Evolutionary conservation across 257 asterid genomes (phyloP), one percentile per base, ranked within the genome.

Genomic region (Solanum bulbocastanum): DNA sequence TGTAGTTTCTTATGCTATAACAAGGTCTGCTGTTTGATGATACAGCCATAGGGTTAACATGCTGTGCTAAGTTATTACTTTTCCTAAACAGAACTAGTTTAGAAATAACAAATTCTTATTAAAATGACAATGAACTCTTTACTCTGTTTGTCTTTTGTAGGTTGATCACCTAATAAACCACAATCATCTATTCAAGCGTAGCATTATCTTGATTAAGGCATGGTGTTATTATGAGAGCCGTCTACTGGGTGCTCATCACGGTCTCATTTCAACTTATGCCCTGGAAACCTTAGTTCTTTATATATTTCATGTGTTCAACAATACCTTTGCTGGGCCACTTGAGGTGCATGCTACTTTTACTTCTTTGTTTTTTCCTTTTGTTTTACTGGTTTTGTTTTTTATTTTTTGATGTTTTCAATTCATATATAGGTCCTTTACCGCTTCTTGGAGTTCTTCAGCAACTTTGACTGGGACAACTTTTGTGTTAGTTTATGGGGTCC

Each of bases 201-300:
- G 99, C 88, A 93, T 97, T 85, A 96, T 97, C 86, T 90, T 96
- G 91, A 95, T 97, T 16, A 97, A 97, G 91, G 98, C 99, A 5
- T 97, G 99, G 99, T 97, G 99, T 92, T 96, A 96, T 89, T 97
- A 97, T 84, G 99, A 97, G 92, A 97, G 99, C 89, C 99, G 98
- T 44, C 91, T 96, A 88, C 88, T 97, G 91, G 99, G 99, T 85
- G 98, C 99, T 83, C 98, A 94, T 90, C 99, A 96, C 78, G 99
- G 99, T 82, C 96, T 97, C 72, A 96, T 97, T 82, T 97, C 99
- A 87, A 97, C 99, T 35, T 97, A 97, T 86, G 99, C 98, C 85
- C 90, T 97, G 93, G 99, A 97, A 94, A 95, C 98, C 83, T 87
- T 97, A 74, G 98, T 97, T 88, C 98, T 97, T 79, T 97, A 96